phyloP scores from a whole-genome alignment of 176 grass and related monocot species.

The Eleusine indica region DNA sequence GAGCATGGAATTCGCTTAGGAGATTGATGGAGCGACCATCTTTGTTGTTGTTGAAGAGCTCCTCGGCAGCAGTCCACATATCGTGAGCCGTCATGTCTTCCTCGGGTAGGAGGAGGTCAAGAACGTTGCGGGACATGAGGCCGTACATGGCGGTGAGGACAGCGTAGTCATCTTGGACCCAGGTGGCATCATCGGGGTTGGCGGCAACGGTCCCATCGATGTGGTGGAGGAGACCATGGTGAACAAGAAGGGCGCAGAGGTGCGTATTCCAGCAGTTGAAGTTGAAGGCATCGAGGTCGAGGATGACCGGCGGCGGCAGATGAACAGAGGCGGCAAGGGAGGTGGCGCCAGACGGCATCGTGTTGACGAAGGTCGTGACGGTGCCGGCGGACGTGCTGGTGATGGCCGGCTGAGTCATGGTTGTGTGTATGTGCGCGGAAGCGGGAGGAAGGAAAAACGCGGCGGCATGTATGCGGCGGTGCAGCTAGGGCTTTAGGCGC shows the following conservation, averaged over 20 bases:
- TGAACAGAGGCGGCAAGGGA: too few species aligned
- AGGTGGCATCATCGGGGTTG: background rate
- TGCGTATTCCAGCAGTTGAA: background rate
- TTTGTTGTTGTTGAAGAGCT: background rate
- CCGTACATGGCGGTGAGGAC: background rate
- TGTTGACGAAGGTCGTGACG: too few species aligned
- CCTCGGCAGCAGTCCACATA: background rate
- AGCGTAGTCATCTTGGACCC: background rate
- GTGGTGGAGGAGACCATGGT: background rate
- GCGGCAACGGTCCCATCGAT: background rate
- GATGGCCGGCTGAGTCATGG: too few species aligned
- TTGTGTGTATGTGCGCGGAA: too few species aligned
- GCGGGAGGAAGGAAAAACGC: too few species aligned
- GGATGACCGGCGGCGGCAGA: background rate
- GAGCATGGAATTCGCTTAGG: background rate
- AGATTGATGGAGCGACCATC: background rate
- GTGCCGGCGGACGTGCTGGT: too few species aligned
- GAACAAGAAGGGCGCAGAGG: background rate
- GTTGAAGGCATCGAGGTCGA: background rate
- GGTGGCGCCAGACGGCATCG: too few species aligned
- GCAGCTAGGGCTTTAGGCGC: too few species aligned
- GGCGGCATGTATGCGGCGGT: too few species aligned
- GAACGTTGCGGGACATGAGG: background rate
- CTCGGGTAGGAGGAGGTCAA: background rate
- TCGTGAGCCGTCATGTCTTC: background rate